Base-by-base conservation (phyloP, 495 filamentous ascomycete genomes). In the Neurospora sp. region DNA sequence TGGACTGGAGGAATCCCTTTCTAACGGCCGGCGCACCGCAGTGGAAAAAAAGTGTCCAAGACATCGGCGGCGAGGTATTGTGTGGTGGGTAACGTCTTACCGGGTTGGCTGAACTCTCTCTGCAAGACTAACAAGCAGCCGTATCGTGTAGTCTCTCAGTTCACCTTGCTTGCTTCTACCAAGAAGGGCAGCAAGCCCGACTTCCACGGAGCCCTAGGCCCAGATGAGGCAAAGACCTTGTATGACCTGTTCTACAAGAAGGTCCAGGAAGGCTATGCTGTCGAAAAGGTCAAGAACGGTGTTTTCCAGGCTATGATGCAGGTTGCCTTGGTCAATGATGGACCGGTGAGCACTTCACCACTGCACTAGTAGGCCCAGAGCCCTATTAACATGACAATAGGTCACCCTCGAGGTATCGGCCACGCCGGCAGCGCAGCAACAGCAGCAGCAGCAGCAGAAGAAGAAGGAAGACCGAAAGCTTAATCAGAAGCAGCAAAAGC, bases 281-380 rank as follows among this genome's bases (percentile, higher is more conserved):
- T 88, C 9, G 93, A 94, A 18, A 91, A 88, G 74, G 94, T 99
- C 73, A 94, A 96, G 78, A 91, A 98, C 78, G 96, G 96, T 16
- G 89, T 97, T 42, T 99, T 98, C 80, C 94, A 97, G 77, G 96
- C 96, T 70, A 97, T 97, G 94, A 99, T 98, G 96, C 92, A 98
- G 77, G 96, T 98, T 72, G 92, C 92, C 73, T 79, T 97, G 35
- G 90, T 97, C 42, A 98, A 98, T 76, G 94, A 98, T 79, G 95
- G 94, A 72, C 94, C 94, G 80, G 94, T 97, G 86, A 88, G 93
- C 72, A 12, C 39, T 22, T 39, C 20, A 12, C 4, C 8, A 16
- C 35, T 39, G 46, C 9, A 11, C 59, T 59, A 39, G 53, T 31
- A 61, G 22, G 53, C n/a, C 14, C 35, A 11, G 27, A 20, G 53